A percentile compares a stretch with the other conserved stretches of the same genome.
Evolutionary conservation across 2,329 filamentous ascomycete genomes (phyloP).

Genomic region (Neopestalotiopsis sp.): DNA sequence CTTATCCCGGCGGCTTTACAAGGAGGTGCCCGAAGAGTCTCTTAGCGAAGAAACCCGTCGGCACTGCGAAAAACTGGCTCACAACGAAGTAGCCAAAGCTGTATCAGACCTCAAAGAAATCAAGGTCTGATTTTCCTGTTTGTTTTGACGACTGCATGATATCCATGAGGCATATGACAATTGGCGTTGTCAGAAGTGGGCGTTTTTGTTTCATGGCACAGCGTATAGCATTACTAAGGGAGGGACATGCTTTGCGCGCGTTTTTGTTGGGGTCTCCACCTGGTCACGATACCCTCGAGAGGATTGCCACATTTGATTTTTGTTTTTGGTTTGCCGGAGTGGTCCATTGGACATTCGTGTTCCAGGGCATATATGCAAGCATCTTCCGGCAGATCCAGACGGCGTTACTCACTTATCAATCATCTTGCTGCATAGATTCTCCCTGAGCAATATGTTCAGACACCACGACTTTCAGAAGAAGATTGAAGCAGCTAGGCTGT

Average conservation of each 20-base stretch:
- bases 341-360: slow-evolving; percentile 14
- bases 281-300: slow-evolving; percentile 30
- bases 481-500: background rate
- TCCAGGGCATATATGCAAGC: background rate
- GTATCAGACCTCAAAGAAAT: slow-evolving; percentile 56
- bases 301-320: slow-evolving; percentile 24
- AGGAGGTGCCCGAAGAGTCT: slow-evolving; percentile 59
- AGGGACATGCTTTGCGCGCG: slow-evolving; percentile 23
- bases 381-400: background rate
- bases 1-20: slow-evolving; percentile 88
- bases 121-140: slow-evolving; percentile 26
- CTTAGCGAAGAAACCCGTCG: slow-evolving; percentile 70
- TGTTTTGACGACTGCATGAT: slow-evolving; percentile 21
- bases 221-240: slow-evolving; percentile 18
- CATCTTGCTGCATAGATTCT: background rate
- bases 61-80: slow-evolving; percentile 77
- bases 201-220: slow-evolving; percentile 24
- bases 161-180: slow-evolving; percentile 16
- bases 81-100: slow-evolving; percentile 78
- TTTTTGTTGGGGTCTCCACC: slow-evolving; percentile 24
- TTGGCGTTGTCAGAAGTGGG: slow-evolving; percentile 21
- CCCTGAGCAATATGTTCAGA: background rate
- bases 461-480: background rate
- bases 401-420: slow-evolving; percentile 12
- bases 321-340: background rate